Evolutionary conservation across 1,139 yeast genomes (phyloP).

Genomic region (Scheffersomyces titani): DNA sequence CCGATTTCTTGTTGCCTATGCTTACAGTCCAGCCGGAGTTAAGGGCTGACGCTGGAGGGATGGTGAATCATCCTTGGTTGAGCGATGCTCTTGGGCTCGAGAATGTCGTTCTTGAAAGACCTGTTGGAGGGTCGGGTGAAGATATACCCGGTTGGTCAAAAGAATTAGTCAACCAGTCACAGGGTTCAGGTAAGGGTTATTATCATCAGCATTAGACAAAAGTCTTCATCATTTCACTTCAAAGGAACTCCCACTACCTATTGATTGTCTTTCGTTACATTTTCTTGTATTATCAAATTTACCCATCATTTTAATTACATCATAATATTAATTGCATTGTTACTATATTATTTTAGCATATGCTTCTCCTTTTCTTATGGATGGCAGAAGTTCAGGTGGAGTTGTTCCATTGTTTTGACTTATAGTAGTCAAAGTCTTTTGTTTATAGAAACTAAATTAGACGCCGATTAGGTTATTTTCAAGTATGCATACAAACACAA

Average conservation of each 20-base stretch:
- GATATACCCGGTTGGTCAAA: conserved; percentile 77
- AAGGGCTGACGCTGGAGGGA: conserved; percentile 55
- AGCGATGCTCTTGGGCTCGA: conserved; percentile 28
- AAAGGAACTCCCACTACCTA: not conserved
- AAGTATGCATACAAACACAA: not conserved
- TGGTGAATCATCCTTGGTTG: conserved; percentile 46
- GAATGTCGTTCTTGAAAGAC: conserved; percentile 28
- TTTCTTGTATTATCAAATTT: not conserved
- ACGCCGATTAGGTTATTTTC: not conserved
- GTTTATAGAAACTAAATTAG: not conserved
- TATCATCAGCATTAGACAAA: not conserved
- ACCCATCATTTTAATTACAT: not conserved
- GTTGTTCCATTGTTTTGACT: not conserved
- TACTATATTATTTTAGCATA: not conserved
- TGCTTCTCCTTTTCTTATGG: not conserved
- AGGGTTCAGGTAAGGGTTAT: not conserved
- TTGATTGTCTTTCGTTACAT: not conserved
- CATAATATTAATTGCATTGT: not conserved
- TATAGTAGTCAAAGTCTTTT: not conserved
- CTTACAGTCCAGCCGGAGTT: conserved; percentile 64
- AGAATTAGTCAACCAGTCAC: conserved; percentile 17
- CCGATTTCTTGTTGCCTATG: conserved; percentile 70
- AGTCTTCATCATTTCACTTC: not conserved
- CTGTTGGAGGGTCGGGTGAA: conserved; percentile 65
- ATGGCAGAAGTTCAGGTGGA: not conserved